Evolutionary conservation across 441 rosid species (phyloP).

Genomic region (Eruca vesicaria): DNA sequence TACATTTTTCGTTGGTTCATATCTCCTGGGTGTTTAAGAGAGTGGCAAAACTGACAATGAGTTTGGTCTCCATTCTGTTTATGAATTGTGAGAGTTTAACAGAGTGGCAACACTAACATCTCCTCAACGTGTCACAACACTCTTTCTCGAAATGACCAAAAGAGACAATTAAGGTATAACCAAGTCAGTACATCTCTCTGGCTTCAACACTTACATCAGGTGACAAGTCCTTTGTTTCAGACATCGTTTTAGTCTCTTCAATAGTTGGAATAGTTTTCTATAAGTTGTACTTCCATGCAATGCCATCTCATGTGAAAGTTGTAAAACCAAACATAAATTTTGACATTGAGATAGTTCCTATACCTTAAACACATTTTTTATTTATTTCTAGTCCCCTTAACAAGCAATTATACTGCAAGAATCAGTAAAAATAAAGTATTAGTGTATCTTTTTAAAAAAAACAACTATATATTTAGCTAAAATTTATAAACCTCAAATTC

Average conservation of each 20-base stretch:
- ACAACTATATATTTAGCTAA: too few relatives aligned
- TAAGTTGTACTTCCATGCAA: background rate
- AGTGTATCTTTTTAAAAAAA: too few relatives aligned
- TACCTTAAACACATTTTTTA: background rate
- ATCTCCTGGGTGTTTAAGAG: background rate
- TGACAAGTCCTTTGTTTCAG: constrained; percentile 31
- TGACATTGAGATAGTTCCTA: constrained; percentile 1
- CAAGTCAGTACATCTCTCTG: constrained; percentile 21
- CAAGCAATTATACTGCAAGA: background rate
- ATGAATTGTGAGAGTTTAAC: constrained; percentile 67
- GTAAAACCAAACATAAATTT: background rate
- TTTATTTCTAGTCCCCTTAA: background rate
- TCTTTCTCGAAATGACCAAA: constrained; percentile 30
- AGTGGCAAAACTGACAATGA: background rate
- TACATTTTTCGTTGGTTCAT: constrained; percentile 16
- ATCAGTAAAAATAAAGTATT: too few relatives aligned
- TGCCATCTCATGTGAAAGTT: background rate
- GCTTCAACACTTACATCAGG: constrained; percentile 9
- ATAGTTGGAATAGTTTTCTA: background rate
- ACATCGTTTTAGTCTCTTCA: constrained; percentile 2
- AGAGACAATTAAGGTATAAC: background rate
- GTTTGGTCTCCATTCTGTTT: background rate
- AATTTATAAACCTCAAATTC: too few relatives aligned
- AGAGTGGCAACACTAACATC: constrained; percentile 56
- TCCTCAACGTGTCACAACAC: constrained; percentile 44